These are phyloP conservation scores for Dactylellina cionopaga DNA, from an alignment of 2,329 filamentous ascomycete species.

Conservation along the genomic window DNA sequence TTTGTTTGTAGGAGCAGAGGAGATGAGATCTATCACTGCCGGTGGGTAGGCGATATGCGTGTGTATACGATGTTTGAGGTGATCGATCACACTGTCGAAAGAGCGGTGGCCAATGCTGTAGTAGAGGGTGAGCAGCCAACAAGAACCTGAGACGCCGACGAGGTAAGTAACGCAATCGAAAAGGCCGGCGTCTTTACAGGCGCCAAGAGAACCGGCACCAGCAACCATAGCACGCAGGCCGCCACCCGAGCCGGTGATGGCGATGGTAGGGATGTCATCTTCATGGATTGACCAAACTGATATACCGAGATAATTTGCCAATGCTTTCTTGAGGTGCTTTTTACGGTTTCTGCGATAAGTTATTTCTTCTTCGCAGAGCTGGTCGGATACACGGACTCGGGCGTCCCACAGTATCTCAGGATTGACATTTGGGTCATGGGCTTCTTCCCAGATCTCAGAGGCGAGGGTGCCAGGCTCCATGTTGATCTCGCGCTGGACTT, in stretches of 20 bases:
- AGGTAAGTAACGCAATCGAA: slow-evolving; percentile 96
- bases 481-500: slow-evolving; percentile 56
- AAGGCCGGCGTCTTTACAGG: slow-evolving; percentile 83
- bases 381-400: slow-evolving; percentile 79
- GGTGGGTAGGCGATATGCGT: slow-evolving; percentile 94
- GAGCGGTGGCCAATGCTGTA: slow-evolving; percentile 78
- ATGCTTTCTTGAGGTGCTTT: slow-evolving; percentile 73
- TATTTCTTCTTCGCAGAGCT: slow-evolving; percentile 85
- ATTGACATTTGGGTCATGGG: slow-evolving; percentile 82
- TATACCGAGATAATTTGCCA: slow-evolving; percentile 84
- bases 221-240: slow-evolving; percentile 90
- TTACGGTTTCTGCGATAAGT: slow-evolving; percentile 76
- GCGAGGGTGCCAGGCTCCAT: slow-evolving; percentile 88
- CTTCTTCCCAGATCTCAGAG: slow-evolving; percentile 92
- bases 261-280: slow-evolving; percentile 91
- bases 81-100: slow-evolving; percentile 77
- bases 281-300: slow-evolving; percentile 84
- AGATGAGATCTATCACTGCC: slow-evolving; percentile 79
- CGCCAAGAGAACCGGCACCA: slow-evolving; percentile 85
- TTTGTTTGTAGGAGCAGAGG: slow-evolving; percentile 92
- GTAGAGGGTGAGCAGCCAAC: slow-evolving; percentile 91
- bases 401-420: slow-evolving; percentile 88
- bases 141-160: slow-evolving; percentile 92
- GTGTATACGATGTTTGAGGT: slow-evolving; percentile 84
- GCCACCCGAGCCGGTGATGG: slow-evolving; percentile 92